Conservation (phyloP, 495 filamentous ascomycete genomes). For the Haplographium delicatum region DNA sequence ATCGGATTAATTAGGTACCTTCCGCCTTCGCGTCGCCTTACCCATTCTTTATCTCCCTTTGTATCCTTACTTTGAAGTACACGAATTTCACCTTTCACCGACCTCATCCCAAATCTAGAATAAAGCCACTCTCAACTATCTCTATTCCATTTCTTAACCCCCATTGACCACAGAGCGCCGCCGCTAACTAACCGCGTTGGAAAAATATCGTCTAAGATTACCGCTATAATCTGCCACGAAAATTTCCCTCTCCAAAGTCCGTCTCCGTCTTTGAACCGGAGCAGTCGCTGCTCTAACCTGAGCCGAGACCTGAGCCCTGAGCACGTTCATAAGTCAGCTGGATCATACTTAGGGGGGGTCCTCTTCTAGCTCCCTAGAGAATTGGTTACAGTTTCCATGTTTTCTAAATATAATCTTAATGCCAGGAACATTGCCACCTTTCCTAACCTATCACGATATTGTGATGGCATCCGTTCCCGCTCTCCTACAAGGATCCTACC, state of each 20-base stretch:
- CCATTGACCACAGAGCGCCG: neutral
- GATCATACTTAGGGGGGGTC: neutral
- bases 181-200: neutral
- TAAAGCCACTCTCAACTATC: neutral
- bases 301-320: neutral
- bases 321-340: neutral
- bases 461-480: neutral
- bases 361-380: neutral
- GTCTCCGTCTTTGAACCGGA: neutral
- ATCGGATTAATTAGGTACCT: neutral
- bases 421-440: no score
- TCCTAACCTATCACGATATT: neutral
- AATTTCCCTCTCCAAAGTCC: neutral
- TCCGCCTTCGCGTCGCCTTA: neutral
- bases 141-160: neutral
- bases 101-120: neutral
- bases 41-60: neutral
- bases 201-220: neutral
- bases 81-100: neutral
- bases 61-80: neutral
- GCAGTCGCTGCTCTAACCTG: neutral
- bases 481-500: neutral
- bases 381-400: neutral
- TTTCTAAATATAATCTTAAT: no score
- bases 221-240: neutral